Evolutionary conservation across 495 filamentous ascomycete genomes (phyloP).

Genomic region (Cercophora scortea): DNA sequence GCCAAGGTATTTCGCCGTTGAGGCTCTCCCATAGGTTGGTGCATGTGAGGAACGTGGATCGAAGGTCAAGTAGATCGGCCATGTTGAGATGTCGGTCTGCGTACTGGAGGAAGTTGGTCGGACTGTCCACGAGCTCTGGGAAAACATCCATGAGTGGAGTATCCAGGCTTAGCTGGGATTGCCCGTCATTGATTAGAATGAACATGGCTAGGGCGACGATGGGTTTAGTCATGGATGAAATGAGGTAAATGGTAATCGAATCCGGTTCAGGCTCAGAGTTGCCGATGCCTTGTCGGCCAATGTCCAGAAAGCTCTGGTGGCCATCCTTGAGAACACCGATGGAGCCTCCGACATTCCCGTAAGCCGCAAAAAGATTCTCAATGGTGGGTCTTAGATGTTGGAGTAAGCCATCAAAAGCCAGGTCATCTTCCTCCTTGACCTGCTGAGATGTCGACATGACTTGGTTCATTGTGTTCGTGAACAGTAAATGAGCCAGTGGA

Average conservation of each 20-base stretch:
- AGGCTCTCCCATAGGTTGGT: conserved; percentile 17
- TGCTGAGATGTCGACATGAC: too few species aligned
- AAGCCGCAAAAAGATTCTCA: background rate
- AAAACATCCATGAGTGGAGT: conserved; percentile 5
- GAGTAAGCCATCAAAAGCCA: background rate
- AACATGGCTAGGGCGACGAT: conserved; percentile 26
- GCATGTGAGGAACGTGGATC: conserved; percentile 5
- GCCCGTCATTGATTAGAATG: conserved; percentile 24
- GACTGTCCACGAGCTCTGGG: background rate
- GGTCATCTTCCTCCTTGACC: too few species aligned
- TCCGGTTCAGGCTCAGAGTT: background rate
- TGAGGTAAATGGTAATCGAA: conserved; percentile 28
- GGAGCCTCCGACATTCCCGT: background rate
- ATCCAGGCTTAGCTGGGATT: conserved; percentile 12
- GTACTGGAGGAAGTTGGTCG: background rate
- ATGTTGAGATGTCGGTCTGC: conserved; percentile 4
- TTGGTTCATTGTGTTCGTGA: too few species aligned
- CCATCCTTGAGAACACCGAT: background rate
- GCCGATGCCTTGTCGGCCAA: background rate
- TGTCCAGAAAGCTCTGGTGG: background rate
- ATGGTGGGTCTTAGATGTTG: background rate
- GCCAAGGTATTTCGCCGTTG: conserved; percentile 7
- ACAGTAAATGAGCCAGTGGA: too few species aligned
- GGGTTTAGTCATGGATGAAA: conserved; percentile 32
- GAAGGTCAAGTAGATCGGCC: conserved; percentile 12